Base-by-base conservation (phyloP, 83 land plant genomes). In the Larix sibirica region DNA sequence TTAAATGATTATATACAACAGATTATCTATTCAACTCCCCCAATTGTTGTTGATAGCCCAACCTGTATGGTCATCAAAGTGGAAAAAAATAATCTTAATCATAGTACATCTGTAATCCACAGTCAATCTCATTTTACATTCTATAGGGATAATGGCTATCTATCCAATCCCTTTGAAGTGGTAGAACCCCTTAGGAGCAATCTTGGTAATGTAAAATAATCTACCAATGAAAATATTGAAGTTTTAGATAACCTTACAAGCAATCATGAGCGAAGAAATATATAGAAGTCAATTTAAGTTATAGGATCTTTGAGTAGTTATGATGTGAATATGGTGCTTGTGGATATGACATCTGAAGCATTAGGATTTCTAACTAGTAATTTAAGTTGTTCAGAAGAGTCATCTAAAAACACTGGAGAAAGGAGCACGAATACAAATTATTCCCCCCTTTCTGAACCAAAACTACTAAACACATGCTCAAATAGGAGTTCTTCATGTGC, bases 1-100 rank as follows among this genome's bases (percentile, higher is more conserved):
- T 24, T 97, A 97, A 66, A 97, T 97, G 98, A 88, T 97, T 24
- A 80, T 97, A 8, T 97, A 97, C 82, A 84, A 50, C 77, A 73
- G 77, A 23, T 10, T 42, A 73, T 73, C 6, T 73, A 54, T n/a
- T 73, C 77, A 21, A 40, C 3, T 10, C 56, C 36, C 42, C 47
- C 77, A 20, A 3, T 24, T 33, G 24, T n/a, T 73, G 77, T 54
- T 20, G 77, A 73, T 42, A 73, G 40, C n/a, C 54, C 77, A n/a
- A 73, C 40, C n/a, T 73, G 26, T 8, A 33, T 21, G 42, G 77
- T 50, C 8, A 17, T 20, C 42, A 73, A 73, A 7, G 21, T 73
- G 56, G 26, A 21, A 73, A 42, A 73, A 73, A 21, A 4, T 7
- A 24, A 73, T 73, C 42, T 36, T 20, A 73, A n/a, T 42, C 9